Base-by-base conservation (phyloP, 306 rosid species). In the Glycine tomentella region DNA sequence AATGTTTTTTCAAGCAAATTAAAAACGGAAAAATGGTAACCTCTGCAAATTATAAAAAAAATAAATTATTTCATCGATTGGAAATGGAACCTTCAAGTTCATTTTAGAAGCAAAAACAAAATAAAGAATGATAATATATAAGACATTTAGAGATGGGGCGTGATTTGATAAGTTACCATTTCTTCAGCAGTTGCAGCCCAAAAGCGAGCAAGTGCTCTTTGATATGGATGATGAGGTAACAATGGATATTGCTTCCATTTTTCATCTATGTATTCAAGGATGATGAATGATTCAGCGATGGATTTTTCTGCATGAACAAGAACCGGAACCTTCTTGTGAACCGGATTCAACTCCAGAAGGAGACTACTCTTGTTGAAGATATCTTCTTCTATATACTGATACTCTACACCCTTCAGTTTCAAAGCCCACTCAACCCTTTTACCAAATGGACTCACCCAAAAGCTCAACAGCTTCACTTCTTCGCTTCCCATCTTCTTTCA, bases 311-410 rank as follows among this genome's bases (percentile, higher is more conserved):
- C 11, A 58, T 79, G 83, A 2, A 79, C 63, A 4, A 79, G 77
- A 79, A 79, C 83, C 4, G 83, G 83, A 70, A 80, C 78, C 64
- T 79, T 79, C 33, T 74, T 70, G 33, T 31, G 72, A 79, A 86
- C 80, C 25, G 86, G 86, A 72, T 86, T 86, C 59, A 75, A 67
- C 38, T 74, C 40, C 0, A 82, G 72, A 75, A 82, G 86, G 5
- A 86, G 82, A 53, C 3, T 70, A 40, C 84, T 86, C n/a, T 86
- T 82, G 80, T 79, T 69, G 84, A 46, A 69, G 59, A 86, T 8
- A 15, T 86, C 89, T 75, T 86, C 86, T 75, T 86, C 86, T 15
- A 74, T 31, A 5, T 82, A 82, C 6, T 82, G 80, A 63, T 44
- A 86, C 7, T 82, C 69, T 5, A 86, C 9, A 25, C 84, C 78